Evolutionary conservation across 129 eudicot genomes (phyloP).

Genomic region (Mikania micrantha): DNA sequence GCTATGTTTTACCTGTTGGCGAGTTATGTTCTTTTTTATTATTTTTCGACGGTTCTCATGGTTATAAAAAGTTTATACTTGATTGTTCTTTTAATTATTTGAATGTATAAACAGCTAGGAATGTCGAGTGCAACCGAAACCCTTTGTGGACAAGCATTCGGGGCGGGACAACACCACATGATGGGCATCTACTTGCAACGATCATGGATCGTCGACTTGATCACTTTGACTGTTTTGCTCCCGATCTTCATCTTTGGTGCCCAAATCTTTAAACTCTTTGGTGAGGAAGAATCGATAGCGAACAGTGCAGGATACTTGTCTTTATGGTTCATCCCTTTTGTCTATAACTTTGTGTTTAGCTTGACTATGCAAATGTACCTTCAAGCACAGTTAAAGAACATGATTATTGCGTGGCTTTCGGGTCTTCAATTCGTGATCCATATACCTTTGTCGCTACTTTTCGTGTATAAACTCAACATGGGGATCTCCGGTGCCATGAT

Average conservation of each 20-base stretch:
- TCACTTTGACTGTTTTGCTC: slow-evolving; percentile 40
- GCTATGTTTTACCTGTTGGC: background rate
- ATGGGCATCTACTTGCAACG: slow-evolving; percentile 58
- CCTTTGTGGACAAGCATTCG: slow-evolving; percentile 64
- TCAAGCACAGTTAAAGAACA: slow-evolving; percentile 61
- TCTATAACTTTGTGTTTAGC: slow-evolving; percentile 45
- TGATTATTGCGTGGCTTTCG: slow-evolving; percentile 44
- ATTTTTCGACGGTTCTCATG: no score
- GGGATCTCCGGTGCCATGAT: slow-evolving; percentile 47
- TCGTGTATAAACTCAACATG: slow-evolving; percentile 27
- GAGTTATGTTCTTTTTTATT: no score
- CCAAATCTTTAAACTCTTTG: slow-evolving; percentile 35
- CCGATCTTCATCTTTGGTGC: slow-evolving; percentile 42
- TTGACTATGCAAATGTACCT: slow-evolving; percentile 59
- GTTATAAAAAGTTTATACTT: no score
- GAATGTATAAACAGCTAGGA: slow-evolving; percentile 39
- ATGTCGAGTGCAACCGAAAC: slow-evolving; percentile 75
- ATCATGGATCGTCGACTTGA: slow-evolving; percentile 57
- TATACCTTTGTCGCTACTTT: slow-evolving; percentile 38
- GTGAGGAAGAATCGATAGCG: slow-evolving; percentile 44
- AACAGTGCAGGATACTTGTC: slow-evolving; percentile 40
- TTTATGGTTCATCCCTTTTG: slow-evolving; percentile 53
- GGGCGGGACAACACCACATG: slow-evolving; percentile 66
- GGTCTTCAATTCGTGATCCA: slow-evolving; percentile 32
- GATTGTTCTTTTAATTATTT: background rate